Evolutionary conservation across 441 rosid genomes (phyloP).

Genomic region (Sinapis alba): DNA sequence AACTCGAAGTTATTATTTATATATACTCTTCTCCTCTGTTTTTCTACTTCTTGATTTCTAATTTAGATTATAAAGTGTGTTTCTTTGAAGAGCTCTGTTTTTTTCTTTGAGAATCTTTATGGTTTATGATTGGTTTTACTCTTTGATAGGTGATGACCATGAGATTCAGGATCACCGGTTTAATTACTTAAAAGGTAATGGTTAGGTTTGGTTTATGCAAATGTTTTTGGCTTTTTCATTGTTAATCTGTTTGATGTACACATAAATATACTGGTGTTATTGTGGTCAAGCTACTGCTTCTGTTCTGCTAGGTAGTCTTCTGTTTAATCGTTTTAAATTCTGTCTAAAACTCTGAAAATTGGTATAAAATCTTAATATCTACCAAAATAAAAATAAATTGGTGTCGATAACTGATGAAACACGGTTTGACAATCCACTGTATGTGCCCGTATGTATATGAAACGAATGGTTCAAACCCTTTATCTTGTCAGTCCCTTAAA

Average conservation of each 20-base stretch:
- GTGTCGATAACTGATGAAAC: no score
- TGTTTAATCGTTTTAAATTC: no score
- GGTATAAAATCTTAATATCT: no score
- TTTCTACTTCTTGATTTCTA: not conserved
- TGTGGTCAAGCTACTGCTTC: no score
- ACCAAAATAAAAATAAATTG: no score
- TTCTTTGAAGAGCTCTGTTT: not conserved
- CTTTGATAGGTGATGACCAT: not conserved
- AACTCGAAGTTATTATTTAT: not conserved
- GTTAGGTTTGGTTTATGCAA: not conserved
- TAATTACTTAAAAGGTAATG: not conserved
- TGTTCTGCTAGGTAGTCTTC: no score
- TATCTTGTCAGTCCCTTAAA: constrained; percentile 14
- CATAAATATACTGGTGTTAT: no score
- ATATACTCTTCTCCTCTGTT: not conserved
- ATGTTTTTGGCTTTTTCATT: not conserved
- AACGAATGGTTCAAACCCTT: constrained; percentile 3
- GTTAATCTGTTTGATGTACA: no score
- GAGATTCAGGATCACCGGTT: not conserved
- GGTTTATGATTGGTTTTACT: not conserved
- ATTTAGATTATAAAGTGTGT: no score
- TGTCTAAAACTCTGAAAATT: no score
- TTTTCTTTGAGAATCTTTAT: not conserved
- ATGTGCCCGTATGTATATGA: not conserved
- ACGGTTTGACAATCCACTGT: no score